Percentiles rank a stretch among this genome's conserved stretches.
phyloP scores from a whole-genome alignment of 768 basidiomycete species.

The Saitozyma sp. region DNA sequence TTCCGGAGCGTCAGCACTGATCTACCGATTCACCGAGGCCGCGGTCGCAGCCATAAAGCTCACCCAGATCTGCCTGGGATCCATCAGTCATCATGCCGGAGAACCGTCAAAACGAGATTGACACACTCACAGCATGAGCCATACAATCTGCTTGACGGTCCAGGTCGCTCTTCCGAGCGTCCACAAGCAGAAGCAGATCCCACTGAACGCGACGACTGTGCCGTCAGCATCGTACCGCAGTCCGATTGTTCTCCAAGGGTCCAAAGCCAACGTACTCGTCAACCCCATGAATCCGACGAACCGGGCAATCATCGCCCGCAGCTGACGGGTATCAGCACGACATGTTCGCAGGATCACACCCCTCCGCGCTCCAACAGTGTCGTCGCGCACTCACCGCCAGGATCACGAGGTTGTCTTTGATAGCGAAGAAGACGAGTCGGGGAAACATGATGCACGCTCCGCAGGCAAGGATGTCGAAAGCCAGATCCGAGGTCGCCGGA shows the following conservation, averaged over 20 bases:
- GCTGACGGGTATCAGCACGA: slow-evolving; percentile 19
- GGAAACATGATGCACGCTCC: slow-evolving; percentile 53
- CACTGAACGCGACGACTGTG: slow-evolving; percentile 50
- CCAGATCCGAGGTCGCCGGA: slow-evolving; percentile 40
- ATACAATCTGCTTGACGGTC: slow-evolving; percentile 51
- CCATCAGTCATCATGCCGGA: not conserved
- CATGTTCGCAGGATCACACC: not conserved
- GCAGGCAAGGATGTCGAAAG: slow-evolving; percentile 51
- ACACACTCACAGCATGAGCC: slow-evolving; percentile 49
- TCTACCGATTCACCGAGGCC: not conserved
- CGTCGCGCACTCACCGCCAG: slow-evolving; percentile 39
- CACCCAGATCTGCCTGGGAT: slow-evolving; percentile 42
- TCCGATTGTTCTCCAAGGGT: not conserved
- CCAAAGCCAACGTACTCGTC: slow-evolving; percentile 21
- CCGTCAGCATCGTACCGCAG: slow-evolving; percentile 3
- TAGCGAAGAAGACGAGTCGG: slow-evolving; percentile 48
- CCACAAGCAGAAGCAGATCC: slow-evolving; percentile 49
- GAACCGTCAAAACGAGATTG: no score
- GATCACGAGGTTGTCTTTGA: slow-evolving; percentile 51
- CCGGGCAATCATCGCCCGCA: slow-evolving; percentile 50
- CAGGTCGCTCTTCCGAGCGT: slow-evolving; percentile 50
- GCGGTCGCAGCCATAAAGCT: not conserved
- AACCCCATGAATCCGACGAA: slow-evolving; percentile 51
- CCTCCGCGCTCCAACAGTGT: no score
- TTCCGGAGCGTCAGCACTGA: not conserved